phyloP scores from a whole-genome alignment of 1,139 yeast species.

The Pichia sp. region DNA sequence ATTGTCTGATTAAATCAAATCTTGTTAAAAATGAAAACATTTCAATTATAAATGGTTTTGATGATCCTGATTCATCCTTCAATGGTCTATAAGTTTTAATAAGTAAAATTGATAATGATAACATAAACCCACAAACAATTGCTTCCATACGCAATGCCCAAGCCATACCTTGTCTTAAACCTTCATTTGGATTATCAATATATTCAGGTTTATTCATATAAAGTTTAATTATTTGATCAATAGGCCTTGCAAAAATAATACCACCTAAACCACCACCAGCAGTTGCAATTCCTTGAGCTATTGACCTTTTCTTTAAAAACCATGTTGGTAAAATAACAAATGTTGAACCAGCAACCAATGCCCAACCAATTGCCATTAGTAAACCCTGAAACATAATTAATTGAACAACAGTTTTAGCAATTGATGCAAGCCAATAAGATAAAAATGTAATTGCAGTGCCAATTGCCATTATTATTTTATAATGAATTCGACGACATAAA shows the following conservation, averaged over 20 bases:
- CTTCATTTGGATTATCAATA: constrained; percentile 9
- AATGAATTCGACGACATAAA: constrained; percentile 30
- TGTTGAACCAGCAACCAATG: constrained; percentile 55
- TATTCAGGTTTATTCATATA: constrained; percentile 11
- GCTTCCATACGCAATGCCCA: constrained; percentile 67
- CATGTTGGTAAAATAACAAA: constrained; percentile 51
- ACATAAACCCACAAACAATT: constrained; percentile 34
- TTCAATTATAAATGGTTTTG: constrained; percentile 18
- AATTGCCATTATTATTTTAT: constrained; percentile 34
- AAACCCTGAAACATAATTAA: constrained; percentile 67
- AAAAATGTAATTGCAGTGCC: constrained; percentile 50
- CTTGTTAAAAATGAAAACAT: constrained; percentile 11
- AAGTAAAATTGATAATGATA: constrained; percentile 35
- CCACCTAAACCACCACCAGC: constrained; percentile 64
- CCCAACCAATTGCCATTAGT: constrained; percentile 54
- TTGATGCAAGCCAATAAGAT: constrained; percentile 60
- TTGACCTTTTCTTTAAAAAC: constrained; percentile 51
- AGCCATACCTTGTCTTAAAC: constrained; percentile 47
- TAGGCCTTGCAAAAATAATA: constrained; percentile 33
- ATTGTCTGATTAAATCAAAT: constrained; percentile 12
- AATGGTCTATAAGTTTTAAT: constrained; percentile 41
- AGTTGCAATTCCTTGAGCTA: constrained; percentile 50
- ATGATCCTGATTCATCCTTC: constrained; percentile 22
- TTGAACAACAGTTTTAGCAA: constrained; percentile 53
- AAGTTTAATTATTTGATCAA: constrained; percentile 35